Base-by-base conservation (phyloP, 2,329 filamentous ascomycete genomes). In the Rhinocladiella similis region DNA sequence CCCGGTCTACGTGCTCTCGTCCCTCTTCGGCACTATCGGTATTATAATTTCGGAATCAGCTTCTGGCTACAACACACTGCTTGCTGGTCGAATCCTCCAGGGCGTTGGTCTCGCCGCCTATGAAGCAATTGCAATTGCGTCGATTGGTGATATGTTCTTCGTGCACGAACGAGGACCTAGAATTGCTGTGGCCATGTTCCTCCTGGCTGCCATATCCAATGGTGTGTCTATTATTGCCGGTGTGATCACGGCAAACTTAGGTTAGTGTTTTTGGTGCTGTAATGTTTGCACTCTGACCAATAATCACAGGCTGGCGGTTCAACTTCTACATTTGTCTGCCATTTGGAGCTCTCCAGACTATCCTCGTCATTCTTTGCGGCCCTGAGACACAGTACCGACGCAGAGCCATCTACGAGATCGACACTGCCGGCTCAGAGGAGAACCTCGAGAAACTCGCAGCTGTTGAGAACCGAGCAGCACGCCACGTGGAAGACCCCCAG, bases 51-150 rank as follows among this genome's bases (percentile, higher is more conserved):
- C 67, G 45, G 69, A 72, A 16, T 69, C 57, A 5, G 68, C 74
- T 2, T 63, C 61, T 2, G 66, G 57, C 1, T 75, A 74, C 53
- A 63, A 70, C 16, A 67, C 65, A 0, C 75, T 73, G 57, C 68
- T 75, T 62, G 73, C 73, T 14, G 70, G 72, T 1, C 69, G 75
- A 1, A 72, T 76, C 25, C 62, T 78, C 3, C 75, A 77, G 47
- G 75, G 74, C 4, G 72, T 77, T 63, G 75, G 75, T 57, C 70
- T 69, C 3, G 74, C 68, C 5, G 72, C 72, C 2, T 69, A 71
- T 1, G 72, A 77, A 61, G 70, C 67, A 1, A 69, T 70, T 27
- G 73, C 72, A 2, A 66, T 77, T 16, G 73, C 74, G 67, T 74
- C 70, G 60, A 72, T 76, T 50, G 71, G 72, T 56, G 72, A 74